Conservation (phyloP, 257 asterid genomes). For the Solanum tarapatanum region DNA sequence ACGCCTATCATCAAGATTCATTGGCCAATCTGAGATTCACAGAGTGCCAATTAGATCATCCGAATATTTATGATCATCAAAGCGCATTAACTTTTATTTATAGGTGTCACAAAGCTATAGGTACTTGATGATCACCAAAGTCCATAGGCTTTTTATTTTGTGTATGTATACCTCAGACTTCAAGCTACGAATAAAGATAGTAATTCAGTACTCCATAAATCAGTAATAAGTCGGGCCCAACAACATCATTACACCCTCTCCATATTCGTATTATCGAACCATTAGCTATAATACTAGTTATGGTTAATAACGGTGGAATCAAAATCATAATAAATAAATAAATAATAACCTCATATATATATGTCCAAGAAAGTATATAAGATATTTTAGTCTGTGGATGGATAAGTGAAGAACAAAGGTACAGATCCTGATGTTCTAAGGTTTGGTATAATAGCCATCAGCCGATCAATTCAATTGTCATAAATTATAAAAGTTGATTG, state of each 20-base stretch:
- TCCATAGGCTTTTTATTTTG: no score
- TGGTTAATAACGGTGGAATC: no score
- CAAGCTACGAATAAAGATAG: background rate
- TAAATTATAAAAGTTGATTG: constrained; percentile 11
- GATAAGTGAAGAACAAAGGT: background rate
- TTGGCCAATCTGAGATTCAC: background rate
- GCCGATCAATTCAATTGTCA: constrained; percentile 5
- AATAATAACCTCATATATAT: background rate
- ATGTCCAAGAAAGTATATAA: background rate
- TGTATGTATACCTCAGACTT: rapidly evolving
- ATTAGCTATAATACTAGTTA: no score
- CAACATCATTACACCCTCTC: no score
- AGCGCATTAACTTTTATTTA: background rate
- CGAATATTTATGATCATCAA: background rate
- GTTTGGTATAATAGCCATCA: background rate
- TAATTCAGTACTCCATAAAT: no score
- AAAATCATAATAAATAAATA: background rate
- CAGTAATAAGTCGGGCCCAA: background rate
- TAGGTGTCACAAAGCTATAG: background rate
- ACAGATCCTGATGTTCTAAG: background rate
- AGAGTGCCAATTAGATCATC: background rate
- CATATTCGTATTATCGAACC: no score
- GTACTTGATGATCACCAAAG: background rate
- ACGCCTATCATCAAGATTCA: background rate
- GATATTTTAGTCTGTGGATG: background rate